phyloP scores from a whole-genome alignment of 75 land plant species.

The Isoetes taiwanensis region DNA sequence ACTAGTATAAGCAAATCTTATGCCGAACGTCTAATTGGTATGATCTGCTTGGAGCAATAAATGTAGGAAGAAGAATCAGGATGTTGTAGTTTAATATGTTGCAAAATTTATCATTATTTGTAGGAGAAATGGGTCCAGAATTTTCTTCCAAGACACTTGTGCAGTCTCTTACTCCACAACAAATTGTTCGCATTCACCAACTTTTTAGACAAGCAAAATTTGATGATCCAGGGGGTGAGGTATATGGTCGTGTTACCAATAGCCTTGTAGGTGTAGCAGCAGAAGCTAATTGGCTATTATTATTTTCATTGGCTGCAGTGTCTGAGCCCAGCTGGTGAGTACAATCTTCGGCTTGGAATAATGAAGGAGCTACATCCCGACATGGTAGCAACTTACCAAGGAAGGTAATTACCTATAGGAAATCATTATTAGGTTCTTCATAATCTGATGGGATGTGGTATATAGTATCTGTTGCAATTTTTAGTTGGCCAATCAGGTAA shows the following conservation, averaged over 20 bases:
- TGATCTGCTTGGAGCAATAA: not conserved
- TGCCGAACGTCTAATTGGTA: slow-evolving; percentile 96
- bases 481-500: too few relatives aligned
- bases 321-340: slow-evolving; percentile 98
- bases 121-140: slow-evolving; percentile 94
- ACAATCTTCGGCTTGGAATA: slow-evolving; percentile 89
- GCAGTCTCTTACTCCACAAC: slow-evolving; percentile 71
- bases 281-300: not conserved
- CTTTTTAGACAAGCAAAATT: slow-evolving; percentile 95
- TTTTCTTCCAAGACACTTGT: slow-evolving; percentile 75
- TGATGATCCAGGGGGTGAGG: slow-evolving; percentile 98
- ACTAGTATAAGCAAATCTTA: slow-evolving; percentile 60
- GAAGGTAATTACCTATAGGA: slow-evolving; percentile 42
- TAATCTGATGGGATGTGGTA: too few relatives aligned
- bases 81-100: not conserved
- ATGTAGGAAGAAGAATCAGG: not conserved
- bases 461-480: too few relatives aligned
- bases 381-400: slow-evolving; percentile 90
- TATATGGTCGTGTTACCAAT: slow-evolving; percentile 18
- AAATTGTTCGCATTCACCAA: slow-evolving; percentile 91
- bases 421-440: too few relatives aligned
- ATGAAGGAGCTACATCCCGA: slow-evolving; percentile 95
- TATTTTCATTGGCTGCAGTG: slow-evolving; percentile 56
- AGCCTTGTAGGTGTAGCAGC: not conserved
- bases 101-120: not conserved